Conservation (phyloP, 441 rosid species). For the Adansonia grandidieri region DNA sequence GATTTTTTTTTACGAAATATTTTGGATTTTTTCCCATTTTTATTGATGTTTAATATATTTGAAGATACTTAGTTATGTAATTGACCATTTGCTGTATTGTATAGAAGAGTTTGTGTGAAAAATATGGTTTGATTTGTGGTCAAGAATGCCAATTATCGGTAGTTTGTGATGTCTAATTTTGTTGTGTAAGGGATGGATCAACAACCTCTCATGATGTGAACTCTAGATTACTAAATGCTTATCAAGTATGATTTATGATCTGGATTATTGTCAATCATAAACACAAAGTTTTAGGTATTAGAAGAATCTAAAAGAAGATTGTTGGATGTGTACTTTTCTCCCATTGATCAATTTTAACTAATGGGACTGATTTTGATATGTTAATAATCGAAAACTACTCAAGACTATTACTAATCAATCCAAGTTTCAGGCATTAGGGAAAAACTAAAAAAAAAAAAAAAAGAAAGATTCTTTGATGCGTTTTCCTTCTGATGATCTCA, state of each 20-base stretch:
- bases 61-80: not conserved
- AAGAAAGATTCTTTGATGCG: not conserved
- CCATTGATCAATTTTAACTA: not conserved
- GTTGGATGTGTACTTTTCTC: not conserved
- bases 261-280: not conserved
- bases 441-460: not conserved
- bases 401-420: not conserved
- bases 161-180: not conserved
- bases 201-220: not conserved
- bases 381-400: not conserved
- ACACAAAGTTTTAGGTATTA: not conserved
- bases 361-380: not conserved
- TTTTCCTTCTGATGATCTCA: not conserved
- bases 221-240: not conserved
- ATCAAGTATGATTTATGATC: not conserved
- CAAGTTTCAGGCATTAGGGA: not conserved
- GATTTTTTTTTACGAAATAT: not conserved
- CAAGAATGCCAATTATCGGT: not conserved
- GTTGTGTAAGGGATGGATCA: not conserved
- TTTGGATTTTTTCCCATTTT: not conserved
- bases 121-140: not conserved
- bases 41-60: not conserved
- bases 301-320: conserved; percentile 4
- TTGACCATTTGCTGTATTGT: not conserved
- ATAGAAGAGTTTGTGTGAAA: not conserved